A percentile compares a stretch with the other conserved stretches of the same genome.
phyloP scores from a whole-genome alignment of 495 filamentous ascomycete species.

The Lepraria neglecta region DNA sequence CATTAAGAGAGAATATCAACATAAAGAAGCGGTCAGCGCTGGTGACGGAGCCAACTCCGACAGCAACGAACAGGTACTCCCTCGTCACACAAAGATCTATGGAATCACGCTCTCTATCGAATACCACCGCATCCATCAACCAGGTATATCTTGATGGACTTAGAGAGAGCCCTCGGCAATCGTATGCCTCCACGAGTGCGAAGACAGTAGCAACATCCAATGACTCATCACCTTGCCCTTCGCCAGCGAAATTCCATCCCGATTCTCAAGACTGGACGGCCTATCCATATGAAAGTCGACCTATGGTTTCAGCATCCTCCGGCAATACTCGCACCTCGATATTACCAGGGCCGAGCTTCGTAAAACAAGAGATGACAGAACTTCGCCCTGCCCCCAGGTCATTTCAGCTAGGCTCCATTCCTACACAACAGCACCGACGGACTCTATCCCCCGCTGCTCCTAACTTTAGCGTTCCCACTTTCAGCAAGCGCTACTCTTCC shows the following conservation, averaged over 20 bases:
- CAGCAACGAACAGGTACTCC: slow-evolving; percentile 31
- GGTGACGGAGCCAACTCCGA: slow-evolving; percentile 33
- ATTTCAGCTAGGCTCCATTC: background rate
- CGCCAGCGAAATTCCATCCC: slow-evolving; percentile 31
- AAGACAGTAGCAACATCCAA: slow-evolving; percentile 48
- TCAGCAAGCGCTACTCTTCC: slow-evolving; percentile 35
- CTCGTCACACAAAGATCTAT: slow-evolving; percentile 18
- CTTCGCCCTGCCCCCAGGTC: background rate
- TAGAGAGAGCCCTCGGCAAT: slow-evolving; percentile 21
- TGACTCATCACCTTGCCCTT: slow-evolving; percentile 47
- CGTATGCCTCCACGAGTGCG: slow-evolving; percentile 21
- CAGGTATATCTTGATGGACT: slow-evolving; percentile 25
- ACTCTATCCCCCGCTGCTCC: slow-evolving; percentile 38
- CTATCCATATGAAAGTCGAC: slow-evolving; percentile 16
- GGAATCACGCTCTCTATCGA: slow-evolving; percentile 21
- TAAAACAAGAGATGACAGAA: slow-evolving; percentile 15
- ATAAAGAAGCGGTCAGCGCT: slow-evolving; percentile 31
- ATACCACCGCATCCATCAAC: slow-evolving; percentile 25
- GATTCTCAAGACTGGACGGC: slow-evolving; percentile 18
- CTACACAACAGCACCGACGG: slow-evolving; percentile 20
- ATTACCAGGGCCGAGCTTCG: slow-evolving; percentile 21
- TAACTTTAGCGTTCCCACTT: slow-evolving; percentile 48
- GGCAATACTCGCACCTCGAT: background rate
- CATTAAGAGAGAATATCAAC: slow-evolving; percentile 30
- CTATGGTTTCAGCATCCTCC: slow-evolving; percentile 6